Conservation (phyloP, 306 rosid genomes). For the Aeschynomene evenia region DNA sequence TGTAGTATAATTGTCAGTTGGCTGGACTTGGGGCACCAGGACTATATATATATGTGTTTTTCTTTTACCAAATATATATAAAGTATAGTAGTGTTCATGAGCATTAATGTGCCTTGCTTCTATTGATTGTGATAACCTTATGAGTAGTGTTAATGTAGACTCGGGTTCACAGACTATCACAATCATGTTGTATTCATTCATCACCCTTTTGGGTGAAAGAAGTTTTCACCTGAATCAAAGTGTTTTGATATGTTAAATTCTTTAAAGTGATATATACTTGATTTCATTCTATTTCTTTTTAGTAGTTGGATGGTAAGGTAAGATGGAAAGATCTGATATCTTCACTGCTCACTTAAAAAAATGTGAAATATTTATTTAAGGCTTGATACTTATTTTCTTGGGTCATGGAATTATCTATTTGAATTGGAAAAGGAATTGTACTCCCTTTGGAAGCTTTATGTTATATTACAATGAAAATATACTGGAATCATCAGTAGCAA, state of each 20-base stretch:
- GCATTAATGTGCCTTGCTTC: neutral
- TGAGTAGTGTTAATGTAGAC: too few species aligned
- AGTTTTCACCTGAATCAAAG: neutral
- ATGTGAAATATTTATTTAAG: too few species aligned
- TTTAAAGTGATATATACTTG: neutral
- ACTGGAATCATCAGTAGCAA: neutral
- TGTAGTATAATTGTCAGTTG: slow-evolving; percentile 24
- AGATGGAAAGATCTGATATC: neutral
- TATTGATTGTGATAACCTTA: neutral
- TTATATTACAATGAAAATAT: neutral
- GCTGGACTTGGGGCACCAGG: slow-evolving; percentile 29
- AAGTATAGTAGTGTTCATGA: slow-evolving; percentile 24
- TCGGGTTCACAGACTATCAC: too few species aligned
- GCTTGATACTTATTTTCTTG: too few species aligned
- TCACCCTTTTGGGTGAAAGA: neutral
- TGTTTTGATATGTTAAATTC: slow-evolving; percentile 3
- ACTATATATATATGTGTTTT: too few species aligned
- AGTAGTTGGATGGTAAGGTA: neutral
- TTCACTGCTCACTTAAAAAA: too few species aligned
- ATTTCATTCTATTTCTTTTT: neutral
- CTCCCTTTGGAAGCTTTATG: too few species aligned
- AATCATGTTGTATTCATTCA: neutral
- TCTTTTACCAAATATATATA: slow-evolving; percentile 18
- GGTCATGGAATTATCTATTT: too few species aligned
- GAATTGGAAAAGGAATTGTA: too few species aligned